Conservation (phyloP, 352 stramenopile species). For the Phytophthora pisi region DNA sequence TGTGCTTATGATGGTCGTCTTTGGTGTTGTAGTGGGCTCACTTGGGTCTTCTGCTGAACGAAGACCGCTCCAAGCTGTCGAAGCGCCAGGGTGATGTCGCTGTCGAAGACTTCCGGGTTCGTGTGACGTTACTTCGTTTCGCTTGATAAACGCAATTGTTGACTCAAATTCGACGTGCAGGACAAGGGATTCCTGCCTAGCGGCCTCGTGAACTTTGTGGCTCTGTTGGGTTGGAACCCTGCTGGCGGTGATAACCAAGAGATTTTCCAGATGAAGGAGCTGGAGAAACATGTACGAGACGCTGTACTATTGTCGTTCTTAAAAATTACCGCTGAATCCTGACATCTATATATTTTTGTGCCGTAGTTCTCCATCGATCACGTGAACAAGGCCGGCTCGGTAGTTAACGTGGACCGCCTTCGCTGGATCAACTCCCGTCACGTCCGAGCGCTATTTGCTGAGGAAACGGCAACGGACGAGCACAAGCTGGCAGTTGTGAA, state of each 20-base stretch:
- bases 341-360: neutral
- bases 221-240: conserved; percentile 97
- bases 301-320: neutral
- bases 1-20: too few relatives aligned
- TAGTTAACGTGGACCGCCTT: conserved; percentile 88
- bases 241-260: conserved; percentile 96
- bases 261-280: conserved; percentile 95
- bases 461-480: conserved; percentile 42
- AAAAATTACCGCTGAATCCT: neutral
- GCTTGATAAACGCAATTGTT: conserved; percentile 8
- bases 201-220: conserved; percentile 98
- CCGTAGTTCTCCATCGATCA: conserved; percentile 83
- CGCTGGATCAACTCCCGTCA: conserved; percentile 92
- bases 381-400: conserved; percentile 88
- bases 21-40: conserved; percentile 75
- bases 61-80: conserved; percentile 98
- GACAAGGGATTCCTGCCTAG: conserved; percentile 96
- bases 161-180: conserved; percentile 29
- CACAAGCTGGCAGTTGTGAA: conserved; percentile 60
- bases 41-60: conserved; percentile 95
- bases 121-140: conserved; percentile 9
- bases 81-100: conserved; percentile 98
- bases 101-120: conserved; percentile 96
- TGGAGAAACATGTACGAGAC: conserved; percentile 66
- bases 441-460: conserved; percentile 76